These are phyloP conservation scores for Emergomyces pasteurianus DNA, from an alignment of 2,329 filamentous ascomycete genomes.

Conservation along the genomic window DNA sequence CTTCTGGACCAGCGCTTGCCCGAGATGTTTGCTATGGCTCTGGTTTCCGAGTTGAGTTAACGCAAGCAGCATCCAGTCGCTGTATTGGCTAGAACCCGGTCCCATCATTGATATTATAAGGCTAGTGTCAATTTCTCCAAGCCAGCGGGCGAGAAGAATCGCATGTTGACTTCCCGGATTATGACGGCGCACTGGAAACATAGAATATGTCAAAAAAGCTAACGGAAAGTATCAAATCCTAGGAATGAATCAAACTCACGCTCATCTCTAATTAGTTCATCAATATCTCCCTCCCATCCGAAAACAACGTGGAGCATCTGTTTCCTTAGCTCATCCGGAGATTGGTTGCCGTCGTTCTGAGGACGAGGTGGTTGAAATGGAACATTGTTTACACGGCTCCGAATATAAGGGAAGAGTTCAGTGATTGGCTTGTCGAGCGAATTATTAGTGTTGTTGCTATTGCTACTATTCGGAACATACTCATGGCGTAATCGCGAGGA, in stretches of 20 bases:
- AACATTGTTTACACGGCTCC: slow-evolving; percentile 68
- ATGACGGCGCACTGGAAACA: slow-evolving; percentile 50
- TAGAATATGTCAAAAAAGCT: slow-evolving; percentile 10
- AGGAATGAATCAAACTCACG: slow-evolving; percentile 29
- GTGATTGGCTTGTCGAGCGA: slow-evolving; percentile 59
- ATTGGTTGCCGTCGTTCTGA: slow-evolving; percentile 47
- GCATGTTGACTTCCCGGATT: slow-evolving; percentile 60
- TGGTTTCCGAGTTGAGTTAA: slow-evolving; percentile 73
- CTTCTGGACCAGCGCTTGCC: slow-evolving; percentile 79
- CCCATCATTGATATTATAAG: slow-evolving; percentile 63
- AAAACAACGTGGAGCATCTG: slow-evolving; percentile 94
- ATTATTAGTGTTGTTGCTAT: background rate
- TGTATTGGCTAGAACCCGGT: slow-evolving; percentile 77
- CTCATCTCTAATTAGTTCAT: slow-evolving; percentile 74
- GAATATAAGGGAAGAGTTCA: slow-evolving; percentile 79
- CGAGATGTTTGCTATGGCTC: slow-evolving; percentile 76
- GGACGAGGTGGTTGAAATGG: slow-evolving; percentile 61
- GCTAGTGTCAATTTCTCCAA: slow-evolving; percentile 73
- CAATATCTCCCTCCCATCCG: slow-evolving; percentile 80
- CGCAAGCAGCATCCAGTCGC: slow-evolving; percentile 94
- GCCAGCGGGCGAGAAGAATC: slow-evolving; percentile 82
- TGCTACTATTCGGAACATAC: slow-evolving; percentile 51
- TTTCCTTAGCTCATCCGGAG: slow-evolving; percentile 63
- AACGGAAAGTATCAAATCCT: background rate
- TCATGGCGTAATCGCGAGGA: slow-evolving; percentile 69